A percentile compares a stretch with the other conserved stretches of the same genome.
Conservation (phyloP, 2,329 filamentous ascomycete species). For the Lachnum nothofagi region DNA sequence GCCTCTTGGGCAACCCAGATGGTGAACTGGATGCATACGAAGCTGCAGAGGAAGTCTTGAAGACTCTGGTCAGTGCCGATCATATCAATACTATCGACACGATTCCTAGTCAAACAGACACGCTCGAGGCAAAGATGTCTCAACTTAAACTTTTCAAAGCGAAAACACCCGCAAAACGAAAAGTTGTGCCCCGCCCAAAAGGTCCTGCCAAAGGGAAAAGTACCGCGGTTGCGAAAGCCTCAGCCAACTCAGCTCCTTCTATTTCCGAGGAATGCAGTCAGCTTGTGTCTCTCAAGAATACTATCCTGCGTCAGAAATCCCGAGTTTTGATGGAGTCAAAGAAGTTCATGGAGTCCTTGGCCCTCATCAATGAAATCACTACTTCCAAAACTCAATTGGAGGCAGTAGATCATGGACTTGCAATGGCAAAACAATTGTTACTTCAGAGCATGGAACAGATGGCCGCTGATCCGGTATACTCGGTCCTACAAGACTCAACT, state of each 20-base stretch:
- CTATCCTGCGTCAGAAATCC: slow-evolving; percentile 47
- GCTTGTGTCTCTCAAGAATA: slow-evolving; percentile 40
- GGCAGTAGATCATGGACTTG: slow-evolving; percentile 48
- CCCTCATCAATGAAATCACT: slow-evolving; percentile 48
- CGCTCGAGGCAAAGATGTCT: slow-evolving; percentile 23
- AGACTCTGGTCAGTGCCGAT: slow-evolving; percentile 39
- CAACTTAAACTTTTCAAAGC: slow-evolving; percentile 30
- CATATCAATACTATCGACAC: slow-evolving; percentile 23
- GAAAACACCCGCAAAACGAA: slow-evolving; percentile 34
- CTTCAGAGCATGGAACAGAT: slow-evolving; percentile 67
- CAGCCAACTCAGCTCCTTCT: slow-evolving; percentile 16
- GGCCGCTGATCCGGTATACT: slow-evolving; percentile 76
- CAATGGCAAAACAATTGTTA: slow-evolving; percentile 63
- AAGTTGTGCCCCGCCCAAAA: slow-evolving; percentile 27
- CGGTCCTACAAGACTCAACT: slow-evolving; percentile 85
- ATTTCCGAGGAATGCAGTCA: slow-evolving; percentile 32
- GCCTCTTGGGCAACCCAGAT: slow-evolving; percentile 41
- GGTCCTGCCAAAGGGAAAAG: slow-evolving; percentile 29
- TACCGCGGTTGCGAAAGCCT: slow-evolving; percentile 24
- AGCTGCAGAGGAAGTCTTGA: slow-evolving; percentile 42
- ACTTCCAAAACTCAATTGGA: slow-evolving; percentile 40
- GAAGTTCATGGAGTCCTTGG: slow-evolving; percentile 54
- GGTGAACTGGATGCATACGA: slow-evolving; percentile 46
- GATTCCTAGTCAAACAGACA: slow-evolving; percentile 15
- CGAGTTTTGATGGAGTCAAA: slow-evolving; percentile 40